These are phyloP conservation scores for Acmispon strigosus DNA, from an alignment of 306 rosid genomes.

Conservation along the genomic window DNA sequence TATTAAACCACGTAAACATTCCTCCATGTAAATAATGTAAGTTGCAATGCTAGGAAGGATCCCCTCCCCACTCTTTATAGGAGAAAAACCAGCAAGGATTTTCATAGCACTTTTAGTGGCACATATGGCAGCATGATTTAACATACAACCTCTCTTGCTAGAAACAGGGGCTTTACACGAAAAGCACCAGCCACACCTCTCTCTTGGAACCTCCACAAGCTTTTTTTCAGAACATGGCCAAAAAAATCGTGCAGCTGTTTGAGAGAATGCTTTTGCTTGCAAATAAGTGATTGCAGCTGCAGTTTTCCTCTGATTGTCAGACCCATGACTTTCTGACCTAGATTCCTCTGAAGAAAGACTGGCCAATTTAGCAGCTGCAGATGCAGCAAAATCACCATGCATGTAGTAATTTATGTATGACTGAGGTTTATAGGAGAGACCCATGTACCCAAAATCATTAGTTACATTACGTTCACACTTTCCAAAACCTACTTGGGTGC, in stretches of 20 bases:
- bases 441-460: conserved; percentile 40
- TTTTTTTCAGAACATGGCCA: conserved; percentile 94
- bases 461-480: conserved; percentile 30
- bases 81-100: conserved; percentile 55
- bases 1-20: conserved; percentile 62
- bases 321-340: conserved; percentile 49
- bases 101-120: conserved; percentile 86
- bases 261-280: conserved; percentile 88
- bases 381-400: conserved; percentile 96
- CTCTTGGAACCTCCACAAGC: conserved; percentile 94
- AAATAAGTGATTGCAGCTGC: conserved; percentile 42
- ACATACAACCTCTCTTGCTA: conserved; percentile 97
- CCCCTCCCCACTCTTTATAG: conserved; percentile 72
- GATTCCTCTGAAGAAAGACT: conserved; percentile 70
- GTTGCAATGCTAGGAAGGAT: conserved; percentile 68
- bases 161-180: conserved; percentile 73
- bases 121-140: conserved; percentile 82
- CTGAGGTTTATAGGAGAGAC: conserved; percentile 61
- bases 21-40: conserved; percentile 75
- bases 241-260: conserved; percentile 79
- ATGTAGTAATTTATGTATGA: conserved; percentile 68
- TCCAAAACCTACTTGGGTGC: conserved; percentile 30
- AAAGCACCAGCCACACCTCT: conserved; percentile 99
- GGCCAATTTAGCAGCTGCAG: conserved; percentile 80
- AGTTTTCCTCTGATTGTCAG: conserved; percentile 55